Percentiles rank a stretch among this genome's conserved stretches.
Evolutionary conservation across 2,329 filamentous ascomycete species (phyloP).

Genomic region (Chalaropsis thielavioides): DNA sequence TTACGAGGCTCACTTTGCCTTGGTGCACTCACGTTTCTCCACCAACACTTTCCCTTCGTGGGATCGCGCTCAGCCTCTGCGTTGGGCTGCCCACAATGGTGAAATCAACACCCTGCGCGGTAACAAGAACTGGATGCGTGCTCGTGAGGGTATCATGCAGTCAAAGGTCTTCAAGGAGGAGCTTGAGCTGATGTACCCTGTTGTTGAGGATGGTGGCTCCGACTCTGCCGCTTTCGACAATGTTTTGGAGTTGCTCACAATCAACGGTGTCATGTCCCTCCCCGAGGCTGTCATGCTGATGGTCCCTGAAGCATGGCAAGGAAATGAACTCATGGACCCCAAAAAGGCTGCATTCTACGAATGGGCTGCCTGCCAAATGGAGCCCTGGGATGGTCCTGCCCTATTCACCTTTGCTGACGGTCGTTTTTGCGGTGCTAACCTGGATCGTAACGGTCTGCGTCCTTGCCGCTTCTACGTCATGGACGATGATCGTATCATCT

Average conservation of each 20-base stretch:
- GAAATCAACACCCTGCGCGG: conserved; percentile 95
- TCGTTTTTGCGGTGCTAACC: conserved; percentile 89
- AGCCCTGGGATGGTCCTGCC: conserved; percentile 93
- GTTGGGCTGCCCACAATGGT: conserved; percentile 97
- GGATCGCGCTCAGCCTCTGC: conserved; percentile 89
- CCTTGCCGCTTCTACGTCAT: conserved; percentile 96
- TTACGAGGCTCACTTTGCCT: conserved; percentile 91
- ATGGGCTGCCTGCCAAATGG: conserved; percentile 97
- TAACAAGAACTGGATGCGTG: conserved; percentile 99
- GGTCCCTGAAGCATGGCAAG: conserved; percentile 97
- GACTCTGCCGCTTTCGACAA: conserved; percentile 97
- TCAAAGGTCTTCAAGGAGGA: conserved; percentile 88
- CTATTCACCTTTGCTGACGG: conserved; percentile 96
- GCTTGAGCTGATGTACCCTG: conserved; percentile 77
- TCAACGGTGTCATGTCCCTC: conserved; percentile 88
- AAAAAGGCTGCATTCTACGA: conserved; percentile 96
- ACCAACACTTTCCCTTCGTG: conserved; percentile 98
- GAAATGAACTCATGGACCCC: conserved; percentile 79
- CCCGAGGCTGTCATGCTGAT: conserved; percentile 97
- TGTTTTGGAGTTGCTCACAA: conserved; percentile 80
- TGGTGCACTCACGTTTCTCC: conserved; percentile 94
- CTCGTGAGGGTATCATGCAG: conserved; percentile 85
- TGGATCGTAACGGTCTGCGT: conserved; percentile 87
- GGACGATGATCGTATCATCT: conserved; percentile 93
- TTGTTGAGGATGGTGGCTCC: conserved; percentile 91